phyloP scores from a whole-genome alignment of 208 protist genomes.

The Vickermania ingenoplastis region DNA sequence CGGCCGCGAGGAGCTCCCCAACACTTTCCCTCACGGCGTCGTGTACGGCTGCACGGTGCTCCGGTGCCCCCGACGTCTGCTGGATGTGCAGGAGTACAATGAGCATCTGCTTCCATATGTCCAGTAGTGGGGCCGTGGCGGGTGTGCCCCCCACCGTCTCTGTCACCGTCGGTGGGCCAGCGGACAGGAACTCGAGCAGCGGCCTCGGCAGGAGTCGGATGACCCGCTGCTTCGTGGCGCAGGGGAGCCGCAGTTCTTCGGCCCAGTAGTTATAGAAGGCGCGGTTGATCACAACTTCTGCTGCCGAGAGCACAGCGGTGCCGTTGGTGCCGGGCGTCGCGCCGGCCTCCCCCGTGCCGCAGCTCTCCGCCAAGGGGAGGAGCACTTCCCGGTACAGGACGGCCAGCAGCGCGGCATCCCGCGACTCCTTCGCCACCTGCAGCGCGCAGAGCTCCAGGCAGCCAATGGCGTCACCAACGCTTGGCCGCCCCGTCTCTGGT shows the following conservation, averaged over 20 bases:
- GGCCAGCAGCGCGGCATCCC: constrained; percentile 16
- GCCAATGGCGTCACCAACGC: constrained; percentile 35
- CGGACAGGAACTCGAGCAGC: background rate
- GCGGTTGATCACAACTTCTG: constrained; percentile 1
- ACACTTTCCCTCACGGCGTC: too few relatives aligned
- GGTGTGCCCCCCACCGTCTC: too few relatives aligned
- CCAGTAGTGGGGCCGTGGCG: background rate
- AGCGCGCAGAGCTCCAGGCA: constrained; percentile 56
- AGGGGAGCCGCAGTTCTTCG: background rate
- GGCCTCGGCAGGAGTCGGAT: background rate
- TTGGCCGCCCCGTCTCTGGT: too few relatives aligned
- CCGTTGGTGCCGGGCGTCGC: background rate
- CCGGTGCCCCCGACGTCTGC: too few relatives aligned
- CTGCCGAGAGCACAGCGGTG: background rate
- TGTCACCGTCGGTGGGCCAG: background rate
- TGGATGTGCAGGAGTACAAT: background rate
- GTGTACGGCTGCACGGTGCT: too few relatives aligned
- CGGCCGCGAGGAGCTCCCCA: too few relatives aligned
- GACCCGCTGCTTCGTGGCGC: background rate
- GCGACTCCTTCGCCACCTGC: constrained; percentile 22
- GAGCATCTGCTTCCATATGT: background rate
- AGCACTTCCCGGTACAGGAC: constrained; percentile 64
- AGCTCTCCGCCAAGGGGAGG: constrained; percentile 66
- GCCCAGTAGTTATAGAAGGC: background rate
- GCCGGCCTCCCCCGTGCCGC: constrained; percentile 10